Base-by-base conservation (phyloP, 2,329 filamentous ascomycete genomes). In the Cladosporium sp. region DNA sequence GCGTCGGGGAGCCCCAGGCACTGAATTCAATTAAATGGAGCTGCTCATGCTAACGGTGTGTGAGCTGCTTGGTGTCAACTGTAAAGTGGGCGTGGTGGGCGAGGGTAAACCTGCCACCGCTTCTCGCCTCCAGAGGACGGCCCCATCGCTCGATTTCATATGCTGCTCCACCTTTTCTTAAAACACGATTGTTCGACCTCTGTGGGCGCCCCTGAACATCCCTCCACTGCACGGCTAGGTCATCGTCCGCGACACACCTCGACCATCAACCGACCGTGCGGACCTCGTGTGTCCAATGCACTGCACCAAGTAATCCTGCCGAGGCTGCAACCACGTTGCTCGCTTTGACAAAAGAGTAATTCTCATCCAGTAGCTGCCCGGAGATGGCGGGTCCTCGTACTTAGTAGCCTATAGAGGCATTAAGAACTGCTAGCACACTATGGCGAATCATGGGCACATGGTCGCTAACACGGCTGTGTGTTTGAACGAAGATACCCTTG, bases 361-460 rank as follows among this genome's bases (percentile, higher is more conserved):
- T 46, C 53, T 35, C 59, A 53, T 52, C 21, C 40, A 21, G 40
- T 46, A 49, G 59, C 44, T 53, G 58, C 46, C 37, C 59, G 59
- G 59, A 18, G n/a, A 11, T 35, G 4, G 46, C 29, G 46, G 59
- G 35, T 40, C 46, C 33, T 40, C 59, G 29, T 29, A 46, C 14
- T 46, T 44, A 14, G 23, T 26, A 50, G 59, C 26, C 59, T 52
- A 62, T 62, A 53, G 59, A 23, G 6, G 14, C 35, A 35, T 63
- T 46, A 46, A 31, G 18, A 23, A 56, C 26, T 18, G 28, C 61
- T 55, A 63, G 26, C 29, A 55, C 49, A 63, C 21, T 63, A 33
- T 63, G 26, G 50, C 50, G 61, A 63, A 46, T 63, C 33, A 56
- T 56, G 61, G 61, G 23, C 50, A 18, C 12, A 33, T 26, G 18